Percentiles rank a stretch among this genome's conserved stretches.
phyloP scores from a whole-genome alignment of 176 grass and related monocot genomes.

The Otatea glauca region DNA sequence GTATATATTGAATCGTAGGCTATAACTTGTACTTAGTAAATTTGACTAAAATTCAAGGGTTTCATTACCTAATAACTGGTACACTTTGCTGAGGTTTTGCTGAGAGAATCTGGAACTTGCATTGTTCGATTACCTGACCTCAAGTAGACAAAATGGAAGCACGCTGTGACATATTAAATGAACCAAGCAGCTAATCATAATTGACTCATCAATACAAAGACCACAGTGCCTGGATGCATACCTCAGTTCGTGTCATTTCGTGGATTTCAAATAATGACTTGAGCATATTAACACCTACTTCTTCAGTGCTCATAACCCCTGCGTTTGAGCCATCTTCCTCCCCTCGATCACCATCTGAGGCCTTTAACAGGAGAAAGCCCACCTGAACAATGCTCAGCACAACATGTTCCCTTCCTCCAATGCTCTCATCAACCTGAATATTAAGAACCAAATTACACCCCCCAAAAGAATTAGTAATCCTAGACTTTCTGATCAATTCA shows the following conservation, averaged over 20 bases:
- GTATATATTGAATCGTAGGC: neutral
- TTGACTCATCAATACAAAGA: neutral
- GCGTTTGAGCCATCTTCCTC: slow-evolving; percentile 35
- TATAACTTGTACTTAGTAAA: neutral
- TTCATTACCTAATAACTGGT: slow-evolving; percentile 59
- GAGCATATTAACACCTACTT: slow-evolving; percentile 73
- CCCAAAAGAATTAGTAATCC: neutral
- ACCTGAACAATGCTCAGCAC: slow-evolving; percentile 79
- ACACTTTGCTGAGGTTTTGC: slow-evolving; percentile 72
- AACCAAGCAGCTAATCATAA: slow-evolving; percentile 10
- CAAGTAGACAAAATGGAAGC: slow-evolving; percentile 25
- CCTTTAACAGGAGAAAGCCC: slow-evolving; percentile 74
- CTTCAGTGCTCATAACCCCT: slow-evolving; percentile 59
- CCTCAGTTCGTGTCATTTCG: slow-evolving; percentile 71
- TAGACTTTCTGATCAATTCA: neutral
- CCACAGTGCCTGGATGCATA: slow-evolving; percentile 17
- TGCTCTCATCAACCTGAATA: slow-evolving; percentile 72
- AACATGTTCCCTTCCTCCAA: slow-evolving; percentile 75
- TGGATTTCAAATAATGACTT: slow-evolving; percentile 81
- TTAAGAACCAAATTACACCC: slow-evolving; percentile 19
- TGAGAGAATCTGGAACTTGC: slow-evolving; percentile 79
- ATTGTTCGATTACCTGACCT: slow-evolving; percentile 69
- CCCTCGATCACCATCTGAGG: slow-evolving; percentile 44
- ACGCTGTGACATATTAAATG: slow-evolving; percentile 28
- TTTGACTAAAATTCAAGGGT: slow-evolving; percentile 15